Evolutionary conservation across 768 basidiomycete genomes (phyloP).

Genomic region (Jaapia argillacea): DNA sequence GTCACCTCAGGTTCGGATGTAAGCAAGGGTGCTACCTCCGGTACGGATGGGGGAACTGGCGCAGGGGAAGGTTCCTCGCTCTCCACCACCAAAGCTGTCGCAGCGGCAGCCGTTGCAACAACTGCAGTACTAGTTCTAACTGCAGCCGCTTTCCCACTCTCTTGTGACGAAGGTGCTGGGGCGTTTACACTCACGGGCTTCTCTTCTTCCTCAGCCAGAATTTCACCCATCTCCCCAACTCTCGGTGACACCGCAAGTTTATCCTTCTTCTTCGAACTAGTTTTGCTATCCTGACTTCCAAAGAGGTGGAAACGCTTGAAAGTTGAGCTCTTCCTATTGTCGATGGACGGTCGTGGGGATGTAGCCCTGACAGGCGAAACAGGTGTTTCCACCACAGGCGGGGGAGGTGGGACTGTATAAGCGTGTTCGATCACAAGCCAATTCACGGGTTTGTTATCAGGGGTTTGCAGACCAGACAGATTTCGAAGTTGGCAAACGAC

Average conservation of each 20-base stretch:
- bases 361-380: slow-evolving; percentile 9
- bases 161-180: too few species aligned
- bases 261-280: slow-evolving; percentile 16
- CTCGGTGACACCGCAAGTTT: slow-evolving; percentile 22
- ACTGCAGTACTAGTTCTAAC: too few species aligned
- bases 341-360: not conserved
- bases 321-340: slow-evolving; percentile 10
- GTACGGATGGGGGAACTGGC: too few species aligned
- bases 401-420: slow-evolving; percentile 29
- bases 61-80: too few species aligned
- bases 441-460: slow-evolving; percentile 31
- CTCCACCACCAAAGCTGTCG: too few species aligned
- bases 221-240: slow-evolving; percentile 66
- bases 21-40: too few species aligned
- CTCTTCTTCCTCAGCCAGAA: slow-evolving; percentile 41
- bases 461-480: slow-evolving; percentile 8
- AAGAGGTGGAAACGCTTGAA: slow-evolving; percentile 61
- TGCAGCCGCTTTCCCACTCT: too few species aligned
- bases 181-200: too few species aligned
- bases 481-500: slow-evolving; percentile 58
- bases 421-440: slow-evolving; percentile 68
- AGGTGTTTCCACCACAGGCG: slow-evolving; percentile 14
- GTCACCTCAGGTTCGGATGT: slow-evolving; percentile 2
- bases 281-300: slow-evolving; percentile 16
- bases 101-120: too few species aligned